Evolutionary conservation across 139 green algal genomes (phyloP).

Genomic region (Volvox reticuliferus): DNA sequence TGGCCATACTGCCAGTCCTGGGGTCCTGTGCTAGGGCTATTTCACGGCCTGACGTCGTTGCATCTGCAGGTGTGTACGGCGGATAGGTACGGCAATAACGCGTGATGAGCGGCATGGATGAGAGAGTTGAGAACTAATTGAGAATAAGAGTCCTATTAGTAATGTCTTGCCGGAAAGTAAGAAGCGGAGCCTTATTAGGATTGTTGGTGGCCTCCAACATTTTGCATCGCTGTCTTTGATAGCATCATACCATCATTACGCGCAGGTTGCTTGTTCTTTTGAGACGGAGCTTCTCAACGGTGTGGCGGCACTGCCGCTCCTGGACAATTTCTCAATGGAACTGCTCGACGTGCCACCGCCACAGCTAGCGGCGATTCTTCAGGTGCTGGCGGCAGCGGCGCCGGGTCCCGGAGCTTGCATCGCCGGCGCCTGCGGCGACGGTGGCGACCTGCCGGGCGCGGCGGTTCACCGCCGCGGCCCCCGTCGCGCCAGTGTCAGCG

Average conservation of each 20-base stretch:
- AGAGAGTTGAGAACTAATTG: no score
- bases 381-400: neutral
- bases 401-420: neutral
- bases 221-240: no score
- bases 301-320: conserved; percentile 17
- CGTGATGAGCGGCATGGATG: no score
- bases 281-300: conserved; percentile 21
- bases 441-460: neutral
- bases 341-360: conserved; percentile 39
- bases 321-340: conserved; percentile 8
- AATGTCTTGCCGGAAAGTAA: no score
- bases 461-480: neutral
- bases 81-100: no score
- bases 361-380: conserved; percentile 16
- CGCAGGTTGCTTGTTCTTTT: conserved; percentile 33
- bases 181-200: no score
- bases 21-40: neutral
- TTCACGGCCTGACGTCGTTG: neutral
- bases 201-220: no score
- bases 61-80: conserved; percentile 22
- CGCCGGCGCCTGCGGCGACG: neutral
- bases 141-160: no score
- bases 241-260: neutral
- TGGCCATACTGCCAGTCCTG: neutral
- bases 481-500: neutral